Evolutionary conservation across 73 alveolate genomes (phyloP).

Genomic region (Blepharisma stoltei): DNA sequence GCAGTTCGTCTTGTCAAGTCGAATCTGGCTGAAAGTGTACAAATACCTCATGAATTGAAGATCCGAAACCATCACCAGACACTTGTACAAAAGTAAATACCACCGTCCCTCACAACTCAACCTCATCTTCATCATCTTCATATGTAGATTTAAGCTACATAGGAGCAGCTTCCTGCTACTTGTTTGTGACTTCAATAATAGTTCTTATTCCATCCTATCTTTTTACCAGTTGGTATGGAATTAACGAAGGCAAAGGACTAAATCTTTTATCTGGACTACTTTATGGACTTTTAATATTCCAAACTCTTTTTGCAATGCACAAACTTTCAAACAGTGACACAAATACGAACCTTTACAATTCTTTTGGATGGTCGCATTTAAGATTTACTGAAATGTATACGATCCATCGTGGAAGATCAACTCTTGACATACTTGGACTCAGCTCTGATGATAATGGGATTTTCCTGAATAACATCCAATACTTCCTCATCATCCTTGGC

Average conservation of each 20-base stretch:
- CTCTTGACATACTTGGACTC: background rate
- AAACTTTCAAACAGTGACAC: background rate
- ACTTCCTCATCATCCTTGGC: background rate
- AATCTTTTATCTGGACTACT: background rate
- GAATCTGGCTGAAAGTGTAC: conserved; percentile 39
- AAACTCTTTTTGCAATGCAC: background rate
- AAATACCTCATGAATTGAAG: background rate
- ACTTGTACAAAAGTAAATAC: background rate
- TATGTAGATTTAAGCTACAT: background rate
- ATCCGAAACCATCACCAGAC: background rate
- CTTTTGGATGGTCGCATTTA: conserved; percentile 19
- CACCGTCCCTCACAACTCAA: background rate
- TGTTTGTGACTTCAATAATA: background rate
- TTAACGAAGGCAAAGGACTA: background rate
- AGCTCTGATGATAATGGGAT: background rate
- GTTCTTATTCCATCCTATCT: background rate
- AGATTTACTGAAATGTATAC: background rate
- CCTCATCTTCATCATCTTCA: background rate
- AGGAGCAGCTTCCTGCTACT: background rate
- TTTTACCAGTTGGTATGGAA: background rate
- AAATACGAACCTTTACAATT: background rate
- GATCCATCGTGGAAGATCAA: background rate
- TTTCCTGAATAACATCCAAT: background rate
- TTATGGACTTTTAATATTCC: background rate
- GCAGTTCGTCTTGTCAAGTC: conserved; percentile 33